Conservation (phyloP, 768 basidiomycete species). For the Mycena capillaripes region DNA sequence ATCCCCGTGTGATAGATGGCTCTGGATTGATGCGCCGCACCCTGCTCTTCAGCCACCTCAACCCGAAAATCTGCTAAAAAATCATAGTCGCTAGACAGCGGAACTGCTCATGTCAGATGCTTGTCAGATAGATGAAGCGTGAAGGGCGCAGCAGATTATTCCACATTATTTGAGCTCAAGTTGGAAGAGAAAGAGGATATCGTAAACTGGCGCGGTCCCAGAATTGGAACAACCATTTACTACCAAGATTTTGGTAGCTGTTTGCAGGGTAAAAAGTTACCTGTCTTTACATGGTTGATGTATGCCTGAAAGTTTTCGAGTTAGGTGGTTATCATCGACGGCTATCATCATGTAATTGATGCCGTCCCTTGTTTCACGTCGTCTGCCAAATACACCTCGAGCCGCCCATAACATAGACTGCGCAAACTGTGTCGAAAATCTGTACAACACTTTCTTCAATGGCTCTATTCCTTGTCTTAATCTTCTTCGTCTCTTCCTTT, state of each 20-base stretch:
- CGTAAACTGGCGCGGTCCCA: not conserved
- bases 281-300: not conserved
- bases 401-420: constrained; percentile 9
- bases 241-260: not conserved
- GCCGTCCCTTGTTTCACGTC: constrained; percentile 18
- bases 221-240: constrained; percentile 7
- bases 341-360: constrained; percentile 16
- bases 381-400: constrained; percentile 1
- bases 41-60: too few species aligned
- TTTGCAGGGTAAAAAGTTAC: constrained; percentile 6
- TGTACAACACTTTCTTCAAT: constrained; percentile 11
- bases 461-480: constrained; percentile 4
- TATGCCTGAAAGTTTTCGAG: not conserved
- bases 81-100: too few species aligned
- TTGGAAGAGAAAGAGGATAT: not conserved
- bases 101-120: not conserved
- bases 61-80: too few species aligned
- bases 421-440: constrained; percentile 16
- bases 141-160: constrained; percentile 2
- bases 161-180: not conserved
- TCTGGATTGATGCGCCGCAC: too few species aligned
- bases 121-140: not conserved
- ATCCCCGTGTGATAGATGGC: too few species aligned
- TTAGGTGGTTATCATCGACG: constrained; percentile 6
- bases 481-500: constrained; percentile 17